Base-by-base conservation (phyloP, 768 basidiomycete genomes). In the Podaxis sp. region DNA sequence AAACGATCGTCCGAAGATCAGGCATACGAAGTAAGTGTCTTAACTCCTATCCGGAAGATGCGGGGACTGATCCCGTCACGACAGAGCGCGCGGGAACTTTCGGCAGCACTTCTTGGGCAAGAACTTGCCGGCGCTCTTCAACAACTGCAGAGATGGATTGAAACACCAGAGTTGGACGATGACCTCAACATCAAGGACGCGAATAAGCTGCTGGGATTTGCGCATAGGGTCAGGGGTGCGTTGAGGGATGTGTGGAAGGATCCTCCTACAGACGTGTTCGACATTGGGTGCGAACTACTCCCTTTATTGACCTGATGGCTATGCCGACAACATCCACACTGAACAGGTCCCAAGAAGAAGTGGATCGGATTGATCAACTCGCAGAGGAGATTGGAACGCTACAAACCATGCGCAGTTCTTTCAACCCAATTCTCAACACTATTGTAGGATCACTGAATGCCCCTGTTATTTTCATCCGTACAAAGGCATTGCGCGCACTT, bases 401-500 rank as follows among this genome's bases (percentile, higher is more conserved):
- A 13, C 93, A 94, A 64, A 84, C 81, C 42, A 78, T 97, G 53
- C 87, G 86, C 61, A 87, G 83, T 65, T 92, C 92, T 2, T 96
- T 96, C 73, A 86, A 91, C 49, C 88, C 92, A 0, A 92, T 98
- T 58, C 76, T 99, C 12, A 87, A 86, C 19, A 87, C 90, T 39
- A 87, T 97, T 33, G 72, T 99, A 19, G 77, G 81, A 59, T 86
- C 94, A 2, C 81, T 96, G 64, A 93, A 96, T 68, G 91, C 92
- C 0, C 84, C 92, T 3, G 85, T 88, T 3, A 95, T 99, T 28
- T 94, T 92, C 68, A 92, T 96, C 81, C 87, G 97, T 36, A 96
- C 95, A 0, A 99, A 99, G 73, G 96, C 96, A 0, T 78, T 99
- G 33, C 84, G 91, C 57, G 95, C 93, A 0, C 80, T 99, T 3